Evolutionary conservation across 1,284 basidiomycete genomes (phyloP).

Genomic region (Fomitopsis pinicola): DNA sequence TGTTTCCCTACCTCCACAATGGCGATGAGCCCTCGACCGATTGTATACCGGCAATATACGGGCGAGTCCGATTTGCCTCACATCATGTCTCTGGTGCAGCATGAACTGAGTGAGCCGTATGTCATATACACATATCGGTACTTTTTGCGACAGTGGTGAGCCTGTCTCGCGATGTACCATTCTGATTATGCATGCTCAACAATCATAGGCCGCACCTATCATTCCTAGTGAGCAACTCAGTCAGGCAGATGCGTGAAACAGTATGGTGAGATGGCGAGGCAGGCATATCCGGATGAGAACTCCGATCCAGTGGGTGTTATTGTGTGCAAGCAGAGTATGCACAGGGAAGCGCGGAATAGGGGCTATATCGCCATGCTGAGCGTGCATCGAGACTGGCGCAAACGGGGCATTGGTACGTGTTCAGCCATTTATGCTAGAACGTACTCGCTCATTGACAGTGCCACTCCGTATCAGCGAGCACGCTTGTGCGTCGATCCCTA

Average conservation of each 20-base stretch:
- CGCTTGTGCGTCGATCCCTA: conserved; percentile 75
- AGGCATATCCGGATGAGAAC: conserved; percentile 59
- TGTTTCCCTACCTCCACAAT: background rate
- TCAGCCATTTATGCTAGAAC: background rate
- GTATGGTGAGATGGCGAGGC: conserved; percentile 5
- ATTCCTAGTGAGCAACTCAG: conserved; percentile 66
- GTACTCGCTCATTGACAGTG: background rate
- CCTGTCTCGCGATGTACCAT: conserved; percentile 3
- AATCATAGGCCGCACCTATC: conserved; percentile 83
- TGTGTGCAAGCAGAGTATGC: conserved; percentile 92
- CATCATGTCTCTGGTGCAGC: conserved; percentile 86
- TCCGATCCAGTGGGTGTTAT: conserved; percentile 81
- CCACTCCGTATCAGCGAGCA: conserved; percentile 49
- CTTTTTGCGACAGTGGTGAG: conserved; percentile 91
- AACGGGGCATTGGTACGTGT: conserved; percentile 84
- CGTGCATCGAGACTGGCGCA: conserved; percentile 75
- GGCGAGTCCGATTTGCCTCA: conserved; percentile 77
- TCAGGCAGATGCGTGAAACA: background rate
- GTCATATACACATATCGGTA: conserved; percentile 93
- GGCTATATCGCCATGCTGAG: conserved; percentile 99
- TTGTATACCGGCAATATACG: conserved; percentile 67
- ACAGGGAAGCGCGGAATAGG: conserved; percentile 72
- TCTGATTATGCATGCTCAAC: background rate
- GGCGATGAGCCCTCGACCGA: conserved; percentile 28
- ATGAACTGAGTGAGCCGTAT: conserved; percentile 92